Base-by-base conservation (phyloP, 306 rosid genomes). In the Parietaria judaica region DNA sequence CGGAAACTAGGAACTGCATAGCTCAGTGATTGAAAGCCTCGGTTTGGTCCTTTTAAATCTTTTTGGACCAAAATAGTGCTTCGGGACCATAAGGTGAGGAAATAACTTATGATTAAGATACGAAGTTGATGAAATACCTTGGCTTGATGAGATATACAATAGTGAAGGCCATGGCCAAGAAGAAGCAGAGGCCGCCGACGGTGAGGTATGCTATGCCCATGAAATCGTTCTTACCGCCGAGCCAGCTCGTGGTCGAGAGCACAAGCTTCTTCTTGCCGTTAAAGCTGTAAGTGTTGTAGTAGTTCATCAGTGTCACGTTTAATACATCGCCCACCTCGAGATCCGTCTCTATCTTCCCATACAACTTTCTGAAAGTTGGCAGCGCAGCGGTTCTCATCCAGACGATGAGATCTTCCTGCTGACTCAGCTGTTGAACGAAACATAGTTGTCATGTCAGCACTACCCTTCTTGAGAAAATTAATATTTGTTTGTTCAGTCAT, bases 371-470 rank as follows among this genome's bases (percentile, higher is more conserved):
- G 66, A 86, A 86, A 44, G 94, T 86, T 53, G 94, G 94, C 72
- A 86, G 72, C 16, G 94, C 94, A 23, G 94, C 94, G 23, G 94
- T 83, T 65, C 94, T 76, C 94, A 86, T 86, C 94, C 94, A 86
- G 41, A 86, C 94, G 71, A 86, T 86, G 48, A 86, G 89, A 76
- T 86, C 86, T 70, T 86, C 94, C 67, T 86, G 89, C 51, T 76
- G 37, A 59, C 89, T 83, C 76, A 86, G 58, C 94, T 86, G 84
- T 78, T 74, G 14, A 71, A 72, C 45, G 76, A 67, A 78, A 60
- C 56, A 76, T 57, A 67, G 62, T 55, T 31, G 13, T 38, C 66
- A 54, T 12, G 68, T 81, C 17, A 75, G 70, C 59, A 69, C 57
- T 50, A 54, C 39, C 58, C 70, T 66, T 43, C 60, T 50, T 49